These are phyloP conservation scores for Parafenestella ontariensis DNA, from an alignment of 2,329 filamentous ascomycete species.

Conservation along the genomic window DNA sequence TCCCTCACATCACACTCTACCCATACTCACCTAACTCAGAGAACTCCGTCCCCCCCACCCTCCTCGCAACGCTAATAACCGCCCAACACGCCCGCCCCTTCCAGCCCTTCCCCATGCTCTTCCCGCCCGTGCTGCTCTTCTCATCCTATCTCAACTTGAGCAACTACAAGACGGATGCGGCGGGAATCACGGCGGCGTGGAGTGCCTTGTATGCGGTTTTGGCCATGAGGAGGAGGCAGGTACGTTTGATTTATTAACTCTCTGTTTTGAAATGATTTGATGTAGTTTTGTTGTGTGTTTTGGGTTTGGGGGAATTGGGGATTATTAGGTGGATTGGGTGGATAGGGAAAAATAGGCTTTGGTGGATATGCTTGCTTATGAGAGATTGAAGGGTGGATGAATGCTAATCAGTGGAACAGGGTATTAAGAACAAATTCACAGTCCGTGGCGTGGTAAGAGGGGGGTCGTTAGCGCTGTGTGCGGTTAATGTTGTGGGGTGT, in stretches of 20 bases:
- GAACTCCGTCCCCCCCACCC: slow-evolving; percentile 68
- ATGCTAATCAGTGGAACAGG: slow-evolving; percentile 29
- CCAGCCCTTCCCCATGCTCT: slow-evolving; percentile 70
- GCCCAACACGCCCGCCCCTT: slow-evolving; percentile 72
- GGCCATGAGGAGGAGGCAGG: slow-evolving; percentile 63
- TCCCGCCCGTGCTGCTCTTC: slow-evolving; percentile 71
- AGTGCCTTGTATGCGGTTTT: slow-evolving; percentile 70
- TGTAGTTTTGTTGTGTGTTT: background rate
- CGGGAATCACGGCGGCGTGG: slow-evolving; percentile 70
- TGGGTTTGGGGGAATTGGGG: too few relatives aligned
- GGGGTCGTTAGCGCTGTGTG: slow-evolving; percentile 59
- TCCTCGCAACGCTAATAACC: slow-evolving; percentile 70
- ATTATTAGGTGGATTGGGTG: too few relatives aligned
- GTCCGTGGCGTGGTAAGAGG: slow-evolving; percentile 61
- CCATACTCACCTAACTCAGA: slow-evolving; percentile 60
- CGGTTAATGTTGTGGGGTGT: slow-evolving; percentile 58
- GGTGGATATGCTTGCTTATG: too few relatives aligned
- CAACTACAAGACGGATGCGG: slow-evolving; percentile 68
- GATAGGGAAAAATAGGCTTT: too few relatives aligned
- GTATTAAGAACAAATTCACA: slow-evolving; percentile 56
- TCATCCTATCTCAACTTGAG: slow-evolving; percentile 70
- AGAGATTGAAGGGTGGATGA: background rate
- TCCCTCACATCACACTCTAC: background rate
- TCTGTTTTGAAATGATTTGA: background rate
- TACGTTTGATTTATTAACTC: slow-evolving; percentile 21